A percentile compares a stretch with the other conserved stretches of the same genome.
Conservation (phyloP, 2,329 filamentous ascomycete species). For the Epichloe coenophiala region DNA sequence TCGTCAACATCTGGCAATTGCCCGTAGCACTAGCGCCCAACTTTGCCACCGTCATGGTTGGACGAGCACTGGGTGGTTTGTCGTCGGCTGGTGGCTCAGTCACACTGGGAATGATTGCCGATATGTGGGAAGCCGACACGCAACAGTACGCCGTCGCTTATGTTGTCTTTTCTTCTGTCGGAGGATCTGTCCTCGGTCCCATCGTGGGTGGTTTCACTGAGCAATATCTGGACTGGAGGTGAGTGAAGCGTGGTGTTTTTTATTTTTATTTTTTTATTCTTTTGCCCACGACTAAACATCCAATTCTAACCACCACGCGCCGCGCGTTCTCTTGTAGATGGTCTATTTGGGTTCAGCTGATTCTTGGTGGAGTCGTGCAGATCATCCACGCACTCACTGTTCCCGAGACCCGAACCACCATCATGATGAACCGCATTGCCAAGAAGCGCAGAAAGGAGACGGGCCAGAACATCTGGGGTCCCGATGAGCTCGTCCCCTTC, state of each 20-base stretch:
- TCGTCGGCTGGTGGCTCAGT: slow-evolving; percentile 61
- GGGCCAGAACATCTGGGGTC: slow-evolving; percentile 52
- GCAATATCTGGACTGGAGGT: slow-evolving; percentile 53
- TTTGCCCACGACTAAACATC: neutral
- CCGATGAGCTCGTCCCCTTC: slow-evolving; percentile 55
- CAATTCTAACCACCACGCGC: neutral
- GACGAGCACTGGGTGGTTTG: slow-evolving; percentile 56
- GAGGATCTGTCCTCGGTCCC: slow-evolving; percentile 62
- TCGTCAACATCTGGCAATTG: slow-evolving; percentile 68
- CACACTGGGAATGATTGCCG: slow-evolving; percentile 62
- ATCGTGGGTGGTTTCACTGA: slow-evolving; percentile 69
- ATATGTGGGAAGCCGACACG: slow-evolving; percentile 55
- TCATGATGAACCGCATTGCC: slow-evolving; percentile 68
- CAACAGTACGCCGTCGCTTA: slow-evolving; percentile 67
- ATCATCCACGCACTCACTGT: slow-evolving; percentile 53
- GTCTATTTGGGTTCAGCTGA: slow-evolving; percentile 77
- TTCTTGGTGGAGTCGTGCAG: slow-evolving; percentile 60
- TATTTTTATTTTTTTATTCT: neutral
- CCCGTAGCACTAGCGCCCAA: slow-evolving; percentile 62
- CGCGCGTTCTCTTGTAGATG: slow-evolving; percentile 22
- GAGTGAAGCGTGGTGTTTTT: neutral
- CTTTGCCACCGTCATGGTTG: slow-evolving; percentile 55
- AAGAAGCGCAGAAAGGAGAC: slow-evolving; percentile 54
- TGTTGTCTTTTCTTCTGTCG: slow-evolving; percentile 68
- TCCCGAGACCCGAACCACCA: slow-evolving; percentile 63